A percentile compares a stretch with the other conserved stretches of the same genome.
Evolutionary conservation across 176 grass and related monocot genomes (phyloP).

Genomic region (Eragrostis curvula): DNA sequence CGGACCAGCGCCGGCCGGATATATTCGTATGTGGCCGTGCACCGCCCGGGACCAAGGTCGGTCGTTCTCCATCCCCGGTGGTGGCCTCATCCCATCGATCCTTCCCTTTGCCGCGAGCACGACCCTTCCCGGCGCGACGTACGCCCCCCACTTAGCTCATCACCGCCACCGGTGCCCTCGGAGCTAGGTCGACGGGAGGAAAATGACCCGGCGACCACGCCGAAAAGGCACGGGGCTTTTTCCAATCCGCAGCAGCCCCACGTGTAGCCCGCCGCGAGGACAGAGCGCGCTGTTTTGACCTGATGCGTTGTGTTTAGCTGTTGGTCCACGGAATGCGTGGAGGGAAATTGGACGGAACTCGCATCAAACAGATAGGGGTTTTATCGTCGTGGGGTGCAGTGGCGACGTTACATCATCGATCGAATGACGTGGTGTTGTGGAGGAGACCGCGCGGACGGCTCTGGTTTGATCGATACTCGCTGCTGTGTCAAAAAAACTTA

Average conservation of each 20-base stretch:
- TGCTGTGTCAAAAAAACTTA: no score
- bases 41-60: neutral
- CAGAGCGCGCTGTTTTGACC: neutral
- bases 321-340: neutral
- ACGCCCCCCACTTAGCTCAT: no score
- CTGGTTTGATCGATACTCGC: neutral
- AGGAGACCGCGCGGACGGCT: neutral
- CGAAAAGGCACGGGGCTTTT: neutral
- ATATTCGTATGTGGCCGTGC: neutral
- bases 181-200: neutral
- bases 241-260: neutral
- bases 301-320: neutral
- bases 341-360: neutral
- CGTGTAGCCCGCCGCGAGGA: neutral
- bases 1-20: no score
- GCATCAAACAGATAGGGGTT: neutral
- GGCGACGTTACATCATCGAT: neutral
- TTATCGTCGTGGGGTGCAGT: neutral
- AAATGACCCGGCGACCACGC: neutral
- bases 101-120: neutral
- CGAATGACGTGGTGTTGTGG: neutral
- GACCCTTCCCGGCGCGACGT: neutral
- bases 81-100: neutral
- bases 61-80: constrained; percentile 5
- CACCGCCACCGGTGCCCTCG: neutral